Evolutionary conservation across 2,329 filamentous ascomycete genomes (phyloP).

Genomic region (Biscogniauxia sp.): DNA sequence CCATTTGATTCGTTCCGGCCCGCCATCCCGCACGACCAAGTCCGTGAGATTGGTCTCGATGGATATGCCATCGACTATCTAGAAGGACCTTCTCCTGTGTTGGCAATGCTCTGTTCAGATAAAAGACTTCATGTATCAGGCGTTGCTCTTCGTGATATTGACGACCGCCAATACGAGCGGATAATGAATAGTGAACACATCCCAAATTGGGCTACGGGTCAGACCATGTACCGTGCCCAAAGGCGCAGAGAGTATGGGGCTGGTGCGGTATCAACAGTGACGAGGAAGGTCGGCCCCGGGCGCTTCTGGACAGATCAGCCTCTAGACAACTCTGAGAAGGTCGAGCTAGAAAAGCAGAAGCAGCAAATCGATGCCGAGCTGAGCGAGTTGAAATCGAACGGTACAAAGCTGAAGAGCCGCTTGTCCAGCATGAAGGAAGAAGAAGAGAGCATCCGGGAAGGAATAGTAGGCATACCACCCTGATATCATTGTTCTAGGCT

Average conservation of each 20-base stretch:
- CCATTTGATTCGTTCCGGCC: slow-evolving; percentile 54
- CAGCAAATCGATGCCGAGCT: slow-evolving; percentile 39
- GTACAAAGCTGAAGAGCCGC: slow-evolving; percentile 37
- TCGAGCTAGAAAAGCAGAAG: slow-evolving; percentile 55
- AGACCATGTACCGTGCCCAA: slow-evolving; percentile 60
- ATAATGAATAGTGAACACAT: slow-evolving; percentile 59
- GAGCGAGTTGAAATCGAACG: slow-evolving; percentile 34
- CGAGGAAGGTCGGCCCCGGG: slow-evolving; percentile 59
- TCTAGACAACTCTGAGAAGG: slow-evolving; percentile 65
- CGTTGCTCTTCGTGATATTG: slow-evolving; percentile 61
- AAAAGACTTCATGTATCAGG: slow-evolving; percentile 67
- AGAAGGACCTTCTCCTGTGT: slow-evolving; percentile 75
- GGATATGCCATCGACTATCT: slow-evolving; percentile 78
- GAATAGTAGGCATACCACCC: slow-evolving; percentile 39
- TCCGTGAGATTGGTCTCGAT: slow-evolving; percentile 65
- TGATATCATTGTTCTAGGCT: slow-evolving; percentile 10
- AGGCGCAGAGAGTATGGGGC: slow-evolving; percentile 80
- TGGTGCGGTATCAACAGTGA: slow-evolving; percentile 66
- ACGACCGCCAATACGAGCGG: slow-evolving; percentile 64
- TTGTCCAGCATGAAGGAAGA: slow-evolving; percentile 37
- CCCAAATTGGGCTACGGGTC: slow-evolving; percentile 67
- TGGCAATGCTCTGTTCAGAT: slow-evolving; percentile 84
- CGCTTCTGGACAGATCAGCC: slow-evolving; percentile 75
- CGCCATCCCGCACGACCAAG: slow-evolving; percentile 54
- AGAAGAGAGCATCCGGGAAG: slow-evolving; percentile 42